Base-by-base conservation (phyloP, 495 filamentous ascomycete genomes). In the Alectoria sarmentosa region DNA sequence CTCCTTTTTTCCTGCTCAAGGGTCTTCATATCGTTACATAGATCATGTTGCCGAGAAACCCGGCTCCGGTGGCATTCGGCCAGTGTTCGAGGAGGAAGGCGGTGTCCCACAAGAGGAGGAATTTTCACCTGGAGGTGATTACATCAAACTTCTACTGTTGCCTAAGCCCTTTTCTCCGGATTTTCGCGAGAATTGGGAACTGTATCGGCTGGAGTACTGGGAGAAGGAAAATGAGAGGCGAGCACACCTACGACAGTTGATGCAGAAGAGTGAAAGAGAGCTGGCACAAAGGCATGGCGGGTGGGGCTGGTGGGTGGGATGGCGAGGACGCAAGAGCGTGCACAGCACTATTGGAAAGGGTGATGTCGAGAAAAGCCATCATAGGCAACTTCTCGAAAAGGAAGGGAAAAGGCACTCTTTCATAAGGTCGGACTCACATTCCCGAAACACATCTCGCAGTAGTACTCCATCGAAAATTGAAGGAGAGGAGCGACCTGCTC, bases 181-280 rank as follows among this genome's bases (percentile, higher is more conserved):
- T 61, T 98, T 98, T 72, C 84, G 94, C n/a, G 91, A 96, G 71
- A 96, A 95, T 65, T 98, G 94, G 94, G 94, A 98, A 70, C 74
- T 91, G 6, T 98, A 93, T 74, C 82, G 95, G 41, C 83, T 87
- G 36, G 92, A 96, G 65, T 98, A 96, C 72, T 98, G 94, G 94
- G 94, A 96, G 68, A 87, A 85, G 65, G 95, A 98, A 75, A 98
- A 98, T 69, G 91, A 94, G 76, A 84, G 91, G 5, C 89, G 94
- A 19, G 82, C 86, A 8, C 73, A 88, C 56, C 76, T 96, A 44
- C 83, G 90, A 52, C 77, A 83, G 57, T 87, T 88, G 69, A 72
- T 94, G 30, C 81, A 83, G 58, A 80, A 84, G 64, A 82, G 82
- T 8, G 84, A 90, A 67, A 81, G 82, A 38, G 84, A 86, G 63